Evolutionary conservation across 352 stramenopile species (phyloP), one percentile per base, ranked within the genome.

Genomic region (Globisporangium barbulae): DNA sequence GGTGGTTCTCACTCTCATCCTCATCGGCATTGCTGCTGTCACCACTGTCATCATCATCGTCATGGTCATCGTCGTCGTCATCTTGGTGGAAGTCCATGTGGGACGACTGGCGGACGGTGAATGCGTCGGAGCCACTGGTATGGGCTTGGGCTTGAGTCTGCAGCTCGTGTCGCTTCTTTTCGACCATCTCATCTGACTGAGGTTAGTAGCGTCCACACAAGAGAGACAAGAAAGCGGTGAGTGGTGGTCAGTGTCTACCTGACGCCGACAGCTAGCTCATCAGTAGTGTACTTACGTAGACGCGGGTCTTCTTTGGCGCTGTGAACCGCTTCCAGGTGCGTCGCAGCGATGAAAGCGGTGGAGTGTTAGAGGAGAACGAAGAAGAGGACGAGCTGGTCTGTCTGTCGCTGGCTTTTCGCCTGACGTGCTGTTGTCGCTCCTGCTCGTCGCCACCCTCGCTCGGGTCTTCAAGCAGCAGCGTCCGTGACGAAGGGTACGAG

Each of bases 291-390:
- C 67, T 30, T 76, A 81, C 74, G 56, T 79, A 77, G 49, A 81
- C 64, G 7, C 74, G 74, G 15, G 71, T 68, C 25, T 73, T 76
- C 62, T 75, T 75, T 7, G 61, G 48, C 12, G 56, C 22, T 13
- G 73, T 37, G 66, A 73, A 76, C 25, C 60, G 69, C 10, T 71
- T 72, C 67, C 72, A 79, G n/a, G 41, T 33, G 59, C 59, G 65
- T 21, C 50, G 69, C 47, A 64, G 22, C 4, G 50, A 37, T 12
- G 63, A 66, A 56, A 72, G 59, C 62, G 68, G 52, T 55, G 52
- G 53, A n/a, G 50, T 12, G 13, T 25, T 25, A n/a, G 21, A 33
- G 21, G 47, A 53, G 2, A 5, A 31, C 1, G 22, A 30, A 30
- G 52, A 25, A 1, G 13, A n/a, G 15, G 47, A 28, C 47, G 31